phyloP scores from a whole-genome alignment of 495 filamentous ascomycete species.

The Hypomontagnella monticulosa region DNA sequence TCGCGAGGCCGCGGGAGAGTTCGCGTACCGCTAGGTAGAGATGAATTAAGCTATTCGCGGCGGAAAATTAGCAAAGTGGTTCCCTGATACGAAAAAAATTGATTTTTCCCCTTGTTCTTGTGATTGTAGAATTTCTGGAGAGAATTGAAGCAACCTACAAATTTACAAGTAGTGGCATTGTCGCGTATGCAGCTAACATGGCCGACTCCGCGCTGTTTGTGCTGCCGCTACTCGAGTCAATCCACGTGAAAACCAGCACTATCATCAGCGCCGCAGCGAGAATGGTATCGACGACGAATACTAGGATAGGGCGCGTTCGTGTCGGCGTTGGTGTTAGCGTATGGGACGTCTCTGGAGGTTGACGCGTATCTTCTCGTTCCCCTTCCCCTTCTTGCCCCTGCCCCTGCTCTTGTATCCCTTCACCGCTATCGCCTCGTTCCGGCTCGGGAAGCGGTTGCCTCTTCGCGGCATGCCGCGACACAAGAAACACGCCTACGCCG shows the following conservation, averaged over 20 bases:
- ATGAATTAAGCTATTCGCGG: conserved; percentile 47
- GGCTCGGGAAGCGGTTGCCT: conserved; percentile 14
- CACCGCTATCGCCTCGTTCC: conserved; percentile 32
- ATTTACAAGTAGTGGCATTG: conserved; percentile 52
- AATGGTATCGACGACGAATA: conserved; percentile 50
- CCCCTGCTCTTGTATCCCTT: conserved; percentile 12
- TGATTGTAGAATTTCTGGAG: background rate
- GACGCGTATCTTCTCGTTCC: conserved; percentile 2
- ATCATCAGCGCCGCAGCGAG: conserved; percentile 50
- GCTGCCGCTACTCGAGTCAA: conserved; percentile 33
- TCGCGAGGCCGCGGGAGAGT: conserved; percentile 51
- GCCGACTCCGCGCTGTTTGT: conserved; percentile 39
- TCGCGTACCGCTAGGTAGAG: conserved; percentile 51
- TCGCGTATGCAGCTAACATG: conserved; percentile 55
- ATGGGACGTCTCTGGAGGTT: conserved; percentile 5
- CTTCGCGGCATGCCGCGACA: conserved; percentile 28
- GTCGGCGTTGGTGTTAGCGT: conserved; percentile 8
- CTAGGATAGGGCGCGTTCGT: conserved; percentile 48
- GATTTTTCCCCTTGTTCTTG: background rate
- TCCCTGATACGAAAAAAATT: background rate
- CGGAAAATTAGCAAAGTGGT: conserved; percentile 10
- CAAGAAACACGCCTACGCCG: conserved; percentile 39
- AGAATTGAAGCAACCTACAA: conserved; percentile 45
- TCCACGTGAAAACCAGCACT: conserved; percentile 54
- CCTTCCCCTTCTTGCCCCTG: conserved; percentile 15